phyloP scores from a whole-genome alignment of 495 filamentous ascomycete genomes.

The Xylaria longipes region DNA sequence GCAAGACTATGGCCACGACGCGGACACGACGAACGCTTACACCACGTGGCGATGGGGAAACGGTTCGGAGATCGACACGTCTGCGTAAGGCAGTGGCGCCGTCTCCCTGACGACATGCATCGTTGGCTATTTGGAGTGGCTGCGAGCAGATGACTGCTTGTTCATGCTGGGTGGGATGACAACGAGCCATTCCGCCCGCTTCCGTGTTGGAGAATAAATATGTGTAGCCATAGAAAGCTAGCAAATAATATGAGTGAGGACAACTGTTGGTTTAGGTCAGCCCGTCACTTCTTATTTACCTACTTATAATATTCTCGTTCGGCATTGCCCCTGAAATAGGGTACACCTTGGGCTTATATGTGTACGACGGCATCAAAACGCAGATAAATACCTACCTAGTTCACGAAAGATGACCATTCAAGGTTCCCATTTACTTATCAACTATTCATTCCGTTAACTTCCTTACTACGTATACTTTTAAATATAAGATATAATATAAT shows the following conservation, averaged over 20 bases:
- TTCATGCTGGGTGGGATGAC: constrained; percentile 1
- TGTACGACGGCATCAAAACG: background rate
- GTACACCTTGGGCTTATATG: background rate
- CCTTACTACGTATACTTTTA: background rate
- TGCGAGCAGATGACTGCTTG: background rate
- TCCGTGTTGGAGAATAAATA: background rate
- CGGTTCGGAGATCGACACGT: constrained; percentile 19
- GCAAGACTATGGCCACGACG: background rate
- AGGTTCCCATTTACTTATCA: background rate
- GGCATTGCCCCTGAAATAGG: background rate
- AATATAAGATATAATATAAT: too few species aligned
- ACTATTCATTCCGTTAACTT: background rate
- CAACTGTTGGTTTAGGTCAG: background rate
- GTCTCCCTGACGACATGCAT: background rate
- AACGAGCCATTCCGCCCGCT: constrained; percentile 4
- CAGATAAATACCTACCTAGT: background rate
- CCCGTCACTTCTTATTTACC: background rate
- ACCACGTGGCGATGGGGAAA: background rate
- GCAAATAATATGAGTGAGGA: background rate
- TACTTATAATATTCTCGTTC: background rate
- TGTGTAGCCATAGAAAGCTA: background rate
- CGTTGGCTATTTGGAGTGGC: background rate
- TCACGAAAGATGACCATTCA: background rate
- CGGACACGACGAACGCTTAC: background rate
- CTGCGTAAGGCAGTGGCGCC: background rate